Evolutionary conservation across 2,329 filamentous ascomycete genomes (phyloP).

Genomic region (Colletotrichum caudatum): DNA sequence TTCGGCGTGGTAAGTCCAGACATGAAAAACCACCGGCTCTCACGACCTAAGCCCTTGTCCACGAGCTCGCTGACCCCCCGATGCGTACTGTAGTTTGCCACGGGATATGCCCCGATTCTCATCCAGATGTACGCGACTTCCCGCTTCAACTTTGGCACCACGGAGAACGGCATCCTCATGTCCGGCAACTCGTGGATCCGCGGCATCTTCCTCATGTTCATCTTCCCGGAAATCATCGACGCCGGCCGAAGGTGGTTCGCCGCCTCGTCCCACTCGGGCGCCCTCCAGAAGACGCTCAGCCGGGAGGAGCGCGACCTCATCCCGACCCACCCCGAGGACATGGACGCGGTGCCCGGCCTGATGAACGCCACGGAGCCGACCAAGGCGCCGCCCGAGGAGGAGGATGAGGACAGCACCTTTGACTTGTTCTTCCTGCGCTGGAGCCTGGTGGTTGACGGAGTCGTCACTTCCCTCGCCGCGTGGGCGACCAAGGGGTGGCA

Average conservation of each 20-base stretch:
- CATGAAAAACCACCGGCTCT: neutral
- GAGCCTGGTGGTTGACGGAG: slow-evolving; percentile 73
- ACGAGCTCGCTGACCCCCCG: neutral
- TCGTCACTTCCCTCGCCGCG: slow-evolving; percentile 71
- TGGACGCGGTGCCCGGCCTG: slow-evolving; percentile 56
- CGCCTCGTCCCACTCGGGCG: slow-evolving; percentile 31
- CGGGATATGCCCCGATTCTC: slow-evolving; percentile 74
- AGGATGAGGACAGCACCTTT: slow-evolving; percentile 67
- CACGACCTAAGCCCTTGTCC: neutral
- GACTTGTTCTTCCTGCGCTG: slow-evolving; percentile 76
- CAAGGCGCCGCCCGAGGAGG: slow-evolving; percentile 47
- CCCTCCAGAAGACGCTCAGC: slow-evolving; percentile 27
- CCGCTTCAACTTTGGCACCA: slow-evolving; percentile 66
- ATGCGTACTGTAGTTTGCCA: slow-evolving; percentile 55
- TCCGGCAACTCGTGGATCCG: slow-evolving; percentile 66
- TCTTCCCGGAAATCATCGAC: slow-evolving; percentile 66
- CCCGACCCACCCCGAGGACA: slow-evolving; percentile 54
- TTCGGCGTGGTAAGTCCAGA: slow-evolving; percentile 66
- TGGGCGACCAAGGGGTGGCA: slow-evolving; percentile 75
- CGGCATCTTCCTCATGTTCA: slow-evolving; percentile 65
- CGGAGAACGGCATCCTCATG: slow-evolving; percentile 68
- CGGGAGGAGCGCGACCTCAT: slow-evolving; percentile 44
- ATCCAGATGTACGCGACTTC: slow-evolving; percentile 71
- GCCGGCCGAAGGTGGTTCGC: slow-evolving; percentile 56
- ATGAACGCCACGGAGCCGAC: slow-evolving; percentile 61